Conservation (phyloP, 306 rosid genomes). For the Luffa acutangula region DNA sequence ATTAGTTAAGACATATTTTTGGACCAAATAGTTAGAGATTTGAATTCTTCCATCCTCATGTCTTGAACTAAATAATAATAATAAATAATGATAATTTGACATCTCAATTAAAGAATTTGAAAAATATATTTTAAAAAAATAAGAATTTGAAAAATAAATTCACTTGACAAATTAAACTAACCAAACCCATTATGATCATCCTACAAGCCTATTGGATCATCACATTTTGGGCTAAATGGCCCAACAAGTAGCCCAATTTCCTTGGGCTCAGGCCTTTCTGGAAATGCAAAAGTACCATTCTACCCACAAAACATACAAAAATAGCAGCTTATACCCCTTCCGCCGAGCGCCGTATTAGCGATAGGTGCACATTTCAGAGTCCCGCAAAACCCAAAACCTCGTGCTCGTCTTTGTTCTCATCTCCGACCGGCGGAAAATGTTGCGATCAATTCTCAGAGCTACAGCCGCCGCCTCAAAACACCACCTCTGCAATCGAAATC, state of each 20-base stretch:
- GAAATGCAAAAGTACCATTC: not conserved
- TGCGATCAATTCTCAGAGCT: conserved; percentile 35
- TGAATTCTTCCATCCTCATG: too few relatives aligned
- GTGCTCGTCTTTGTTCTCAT: not conserved
- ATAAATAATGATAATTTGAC: too few relatives aligned
- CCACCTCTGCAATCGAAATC: conserved; percentile 14
- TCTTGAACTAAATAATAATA: too few relatives aligned
- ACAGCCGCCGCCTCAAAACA: conserved; percentile 27
- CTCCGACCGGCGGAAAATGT: conserved; percentile 25
- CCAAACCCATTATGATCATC: not conserved
- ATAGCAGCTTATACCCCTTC: not conserved
- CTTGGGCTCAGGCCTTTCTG: not conserved
- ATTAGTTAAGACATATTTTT: too few relatives aligned
- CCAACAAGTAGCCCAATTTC: not conserved
- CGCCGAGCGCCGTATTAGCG: not conserved
- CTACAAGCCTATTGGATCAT: not conserved
- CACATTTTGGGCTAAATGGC: not conserved
- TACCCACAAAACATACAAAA: not conserved
- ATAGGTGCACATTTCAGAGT: not conserved
- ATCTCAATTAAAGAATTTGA: too few relatives aligned
- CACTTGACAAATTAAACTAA: not conserved
- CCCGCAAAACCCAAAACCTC: conserved; percentile 29
- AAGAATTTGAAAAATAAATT: too few relatives aligned
- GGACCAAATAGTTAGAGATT: too few relatives aligned
- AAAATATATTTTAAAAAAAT: not conserved